phyloP scores from a whole-genome alignment of 495 filamentous ascomycete species.

The Sordaria brevicollis region DNA sequence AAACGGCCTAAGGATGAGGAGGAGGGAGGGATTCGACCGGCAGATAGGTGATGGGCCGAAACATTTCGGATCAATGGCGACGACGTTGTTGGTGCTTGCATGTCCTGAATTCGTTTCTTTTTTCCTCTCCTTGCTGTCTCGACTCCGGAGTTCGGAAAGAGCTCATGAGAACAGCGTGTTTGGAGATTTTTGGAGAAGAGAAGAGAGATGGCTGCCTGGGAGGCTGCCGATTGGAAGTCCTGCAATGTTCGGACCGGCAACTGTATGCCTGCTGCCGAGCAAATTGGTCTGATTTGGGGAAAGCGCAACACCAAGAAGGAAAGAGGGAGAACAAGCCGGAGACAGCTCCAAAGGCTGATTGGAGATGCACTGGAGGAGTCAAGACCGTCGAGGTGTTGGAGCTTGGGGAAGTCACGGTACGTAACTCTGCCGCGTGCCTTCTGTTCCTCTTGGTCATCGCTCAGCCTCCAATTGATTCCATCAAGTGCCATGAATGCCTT shows the following conservation, averaged over 20 bases:
- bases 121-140: background rate
- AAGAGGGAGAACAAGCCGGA: background rate
- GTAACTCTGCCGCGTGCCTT: background rate
- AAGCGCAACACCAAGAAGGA: background rate
- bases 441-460: background rate
- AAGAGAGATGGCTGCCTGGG: slow-evolving; percentile 1
- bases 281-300: background rate
- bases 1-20: background rate
- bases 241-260: background rate
- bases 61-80: background rate
- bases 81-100: background rate
- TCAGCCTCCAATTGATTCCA: background rate
- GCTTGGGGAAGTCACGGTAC: background rate
- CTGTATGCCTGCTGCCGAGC: background rate
- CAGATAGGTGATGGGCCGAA: background rate
- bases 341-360: background rate
- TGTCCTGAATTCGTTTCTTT: background rate
- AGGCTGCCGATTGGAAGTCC: slow-evolving; percentile 16
- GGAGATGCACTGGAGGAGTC: background rate
- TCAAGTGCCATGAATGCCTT: background rate
- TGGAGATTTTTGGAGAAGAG: background rate
- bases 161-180: background rate
- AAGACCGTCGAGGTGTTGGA: background rate
- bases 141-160: background rate
- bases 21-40: background rate